A percentile compares a stretch with the other conserved stretches of the same genome.
Evolutionary conservation across 2,329 filamentous ascomycete genomes (phyloP).

Genomic region (Fusarium tjaetaba): DNA sequence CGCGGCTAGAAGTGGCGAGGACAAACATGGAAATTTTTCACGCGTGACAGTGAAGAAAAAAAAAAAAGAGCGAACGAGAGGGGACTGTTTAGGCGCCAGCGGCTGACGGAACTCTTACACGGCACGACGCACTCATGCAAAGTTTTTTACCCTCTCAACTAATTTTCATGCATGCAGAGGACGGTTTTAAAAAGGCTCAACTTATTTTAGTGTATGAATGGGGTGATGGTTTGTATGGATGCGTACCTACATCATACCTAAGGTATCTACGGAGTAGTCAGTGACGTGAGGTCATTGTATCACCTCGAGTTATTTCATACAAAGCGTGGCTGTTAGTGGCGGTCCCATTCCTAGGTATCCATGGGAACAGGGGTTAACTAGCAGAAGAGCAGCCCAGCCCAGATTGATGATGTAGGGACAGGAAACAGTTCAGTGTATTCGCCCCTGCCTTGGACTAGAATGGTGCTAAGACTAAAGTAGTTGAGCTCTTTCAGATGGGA

Average conservation of each 20-base stretch:
- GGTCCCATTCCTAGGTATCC: conserved; percentile 10
- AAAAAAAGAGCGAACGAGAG: background rate
- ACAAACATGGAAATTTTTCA: conserved; percentile 12
- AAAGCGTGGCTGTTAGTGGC: conserved; percentile 6
- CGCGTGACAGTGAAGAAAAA: background rate
- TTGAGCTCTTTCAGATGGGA: background rate
- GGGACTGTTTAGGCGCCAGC: conserved; percentile 26
- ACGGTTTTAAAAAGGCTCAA: background rate
- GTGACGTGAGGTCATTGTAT: conserved; percentile 13
- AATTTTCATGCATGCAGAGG: background rate
- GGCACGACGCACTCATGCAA: background rate
- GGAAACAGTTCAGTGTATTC: conserved; percentile 12
- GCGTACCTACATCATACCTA: background rate
- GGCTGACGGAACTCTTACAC: conserved; percentile 10
- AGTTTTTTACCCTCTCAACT: background rate
- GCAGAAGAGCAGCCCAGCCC: background rate
- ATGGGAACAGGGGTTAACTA: conserved; percentile 9
- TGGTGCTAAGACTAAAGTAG: conserved; percentile 27
- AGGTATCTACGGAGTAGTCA: too few species aligned
- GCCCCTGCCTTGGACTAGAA: conserved; percentile 27
- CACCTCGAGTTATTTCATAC: background rate
- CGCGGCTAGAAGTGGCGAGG: conserved; percentile 28
- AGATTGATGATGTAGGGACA: conserved; percentile 17
- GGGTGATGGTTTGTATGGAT: background rate
- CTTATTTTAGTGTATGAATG: background rate